A percentile compares a stretch with the other conserved stretches of the same genome.
These are phyloP conservation scores for Daedalea quercina DNA, from an alignment of 768 basidiomycete genomes.

Conservation along the genomic window DNA sequence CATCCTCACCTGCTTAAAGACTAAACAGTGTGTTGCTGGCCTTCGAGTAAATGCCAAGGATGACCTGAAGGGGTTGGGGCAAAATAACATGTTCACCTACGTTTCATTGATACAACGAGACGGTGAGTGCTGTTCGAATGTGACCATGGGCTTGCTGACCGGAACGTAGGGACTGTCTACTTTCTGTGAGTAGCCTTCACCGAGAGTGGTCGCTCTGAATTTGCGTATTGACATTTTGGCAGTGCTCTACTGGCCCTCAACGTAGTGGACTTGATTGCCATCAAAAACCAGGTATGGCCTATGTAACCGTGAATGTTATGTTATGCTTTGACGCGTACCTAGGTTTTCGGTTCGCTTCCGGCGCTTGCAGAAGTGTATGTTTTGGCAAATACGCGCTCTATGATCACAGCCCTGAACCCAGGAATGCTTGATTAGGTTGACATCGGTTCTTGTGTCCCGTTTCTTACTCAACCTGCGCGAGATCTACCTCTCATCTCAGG, in stretches of 20 bases:
- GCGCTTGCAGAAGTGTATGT: constrained; percentile 4
- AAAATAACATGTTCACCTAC: background rate
- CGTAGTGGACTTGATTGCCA: constrained; percentile 2
- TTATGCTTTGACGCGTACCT: background rate
- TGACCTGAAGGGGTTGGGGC: background rate
- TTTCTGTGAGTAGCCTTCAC: constrained; percentile 1
- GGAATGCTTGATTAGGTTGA: background rate
- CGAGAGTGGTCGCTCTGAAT: background rate
- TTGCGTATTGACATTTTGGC: background rate
- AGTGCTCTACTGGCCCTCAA: constrained; percentile 2
- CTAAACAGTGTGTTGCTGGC: background rate
- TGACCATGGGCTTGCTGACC: no score
- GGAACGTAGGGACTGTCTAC: constrained; percentile 2
- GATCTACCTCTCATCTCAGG: background rate
- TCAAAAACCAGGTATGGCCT: constrained; percentile 5
- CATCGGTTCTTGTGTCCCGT: constrained; percentile 9
- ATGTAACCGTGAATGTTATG: no score
- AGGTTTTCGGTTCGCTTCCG: constrained; percentile 1
- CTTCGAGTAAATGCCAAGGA: background rate
- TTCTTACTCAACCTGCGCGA: constrained; percentile 12
- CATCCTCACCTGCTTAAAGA: constrained; percentile 4
- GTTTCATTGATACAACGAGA: background rate
- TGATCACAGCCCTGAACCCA: background rate
- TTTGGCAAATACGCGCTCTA: background rate
- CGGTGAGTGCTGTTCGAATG: no score